Conservation (phyloP, 495 filamentous ascomycete genomes). For the Durotheca rogersii region DNA sequence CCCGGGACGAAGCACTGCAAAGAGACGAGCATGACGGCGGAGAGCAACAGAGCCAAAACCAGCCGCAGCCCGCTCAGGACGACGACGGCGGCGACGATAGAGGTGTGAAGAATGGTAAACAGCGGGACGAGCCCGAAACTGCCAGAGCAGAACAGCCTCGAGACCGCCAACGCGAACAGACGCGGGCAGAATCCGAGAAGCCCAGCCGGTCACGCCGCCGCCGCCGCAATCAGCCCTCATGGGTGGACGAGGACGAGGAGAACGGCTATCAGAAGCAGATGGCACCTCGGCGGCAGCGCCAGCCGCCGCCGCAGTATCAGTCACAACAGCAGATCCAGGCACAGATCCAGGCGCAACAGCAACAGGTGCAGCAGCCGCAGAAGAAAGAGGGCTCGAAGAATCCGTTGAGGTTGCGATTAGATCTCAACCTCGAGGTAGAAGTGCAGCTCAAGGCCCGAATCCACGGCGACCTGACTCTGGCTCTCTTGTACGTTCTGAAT, state of each 20-base stretch:
- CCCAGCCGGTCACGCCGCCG: conserved; percentile 31
- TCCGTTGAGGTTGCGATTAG: conserved; percentile 73
- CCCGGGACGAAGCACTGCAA: not conserved
- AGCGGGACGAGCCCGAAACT: not conserved
- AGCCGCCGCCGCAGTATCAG: conserved; percentile 52
- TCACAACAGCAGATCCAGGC: conserved; percentile 27
- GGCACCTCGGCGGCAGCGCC: conserved; percentile 24
- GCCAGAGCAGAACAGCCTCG: conserved; percentile 8
- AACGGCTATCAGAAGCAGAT: conserved; percentile 30
- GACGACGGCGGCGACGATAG: conserved; percentile 35
- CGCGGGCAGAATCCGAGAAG: conserved; percentile 28
- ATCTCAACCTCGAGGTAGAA: conserved; percentile 86
- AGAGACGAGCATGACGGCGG: conserved; percentile 13
- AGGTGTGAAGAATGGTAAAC: not conserved
- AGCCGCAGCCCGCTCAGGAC: conserved; percentile 46
- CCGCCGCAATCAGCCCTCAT: conserved; percentile 33
- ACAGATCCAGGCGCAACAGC: conserved; percentile 50
- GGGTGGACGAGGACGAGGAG: conserved; percentile 30
- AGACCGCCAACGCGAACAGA: conserved; percentile 18
- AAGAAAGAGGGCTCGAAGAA: conserved; percentile 52
- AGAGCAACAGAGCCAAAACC: conserved; percentile 22
- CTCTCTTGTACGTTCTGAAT: conserved; percentile 68
- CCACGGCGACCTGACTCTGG: conserved; percentile 83
- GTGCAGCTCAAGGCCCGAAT: conserved; percentile 90
- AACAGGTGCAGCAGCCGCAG: conserved; percentile 49